A percentile compares a stretch with the other conserved stretches of the same genome.
phyloP scores from a whole-genome alignment of 129 eudicot genomes.

The Heracleum sosnowskyi region DNA sequence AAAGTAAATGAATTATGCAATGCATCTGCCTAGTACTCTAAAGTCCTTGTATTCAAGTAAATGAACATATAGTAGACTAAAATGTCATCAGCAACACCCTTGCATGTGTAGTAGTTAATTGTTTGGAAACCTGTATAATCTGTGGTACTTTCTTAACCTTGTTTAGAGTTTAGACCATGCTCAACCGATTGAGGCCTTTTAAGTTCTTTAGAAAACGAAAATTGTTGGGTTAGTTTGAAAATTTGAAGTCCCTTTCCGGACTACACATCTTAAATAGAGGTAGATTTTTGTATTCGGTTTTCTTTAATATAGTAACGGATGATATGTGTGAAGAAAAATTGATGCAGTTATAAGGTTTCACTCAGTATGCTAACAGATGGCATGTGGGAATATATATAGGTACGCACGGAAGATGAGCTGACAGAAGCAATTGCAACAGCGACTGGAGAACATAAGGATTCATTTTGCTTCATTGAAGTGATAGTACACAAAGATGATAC shows the following conservation, averaged over 20 bases:
- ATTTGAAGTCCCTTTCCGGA: not conserved
- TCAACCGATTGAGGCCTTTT: not conserved
- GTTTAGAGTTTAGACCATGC: not conserved
- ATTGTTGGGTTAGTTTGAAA: not conserved
- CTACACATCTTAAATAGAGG: not conserved
- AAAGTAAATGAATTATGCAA: not conserved
- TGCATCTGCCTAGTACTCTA: not conserved
- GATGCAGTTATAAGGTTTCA: not conserved
- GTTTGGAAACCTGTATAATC: not conserved
- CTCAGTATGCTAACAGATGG: not conserved
- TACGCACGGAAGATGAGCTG: constrained; percentile 62
- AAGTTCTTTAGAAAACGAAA: not conserved
- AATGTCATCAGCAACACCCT: not conserved
- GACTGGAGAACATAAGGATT: constrained; percentile 47
- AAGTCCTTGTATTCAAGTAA: not conserved
- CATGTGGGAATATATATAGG: constrained; percentile 33
- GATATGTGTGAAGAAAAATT: not conserved
- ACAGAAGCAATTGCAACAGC: constrained; percentile 56
- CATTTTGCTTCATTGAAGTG: constrained; percentile 80
- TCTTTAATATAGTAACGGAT: not conserved
- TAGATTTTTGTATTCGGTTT: not conserved
- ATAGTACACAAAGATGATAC: constrained; percentile 80
- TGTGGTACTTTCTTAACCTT: not conserved
- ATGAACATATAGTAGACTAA: not conserved
- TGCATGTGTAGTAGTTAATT: not conserved